Conservation (phyloP, 1,284 basidiomycete genomes). For the Cryptococcus floricola region DNA sequence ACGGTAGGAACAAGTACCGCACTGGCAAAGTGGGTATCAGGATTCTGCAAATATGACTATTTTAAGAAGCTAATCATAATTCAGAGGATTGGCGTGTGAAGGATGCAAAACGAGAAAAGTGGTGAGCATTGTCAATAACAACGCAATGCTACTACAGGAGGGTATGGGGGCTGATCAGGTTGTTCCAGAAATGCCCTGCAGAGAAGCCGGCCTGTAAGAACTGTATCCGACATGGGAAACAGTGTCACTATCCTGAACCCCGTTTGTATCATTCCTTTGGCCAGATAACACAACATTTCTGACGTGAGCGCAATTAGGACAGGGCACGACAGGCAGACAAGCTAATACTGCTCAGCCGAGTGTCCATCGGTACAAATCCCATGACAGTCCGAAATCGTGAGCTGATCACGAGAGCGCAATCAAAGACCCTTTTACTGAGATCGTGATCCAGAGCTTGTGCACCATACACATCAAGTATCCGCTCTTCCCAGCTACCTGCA, state of each 20-base stretch:
- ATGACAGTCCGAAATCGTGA: not conserved
- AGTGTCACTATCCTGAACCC: slow-evolving; percentile 13
- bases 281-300: not conserved
- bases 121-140: not conserved
- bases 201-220: slow-evolving; percentile 16
- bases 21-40: too few species aligned
- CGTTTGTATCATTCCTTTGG: slow-evolving; percentile 1
- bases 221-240: slow-evolving; percentile 11
- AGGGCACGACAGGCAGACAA: not conserved
- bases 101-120: slow-evolving; percentile 11
- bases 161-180: not conserved
- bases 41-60: too few species aligned
- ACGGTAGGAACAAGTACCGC: too few species aligned
- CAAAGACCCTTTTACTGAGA: not conserved
- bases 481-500: not conserved
- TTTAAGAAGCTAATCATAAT: too few species aligned
- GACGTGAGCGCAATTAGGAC: too few species aligned
- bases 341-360: not conserved
- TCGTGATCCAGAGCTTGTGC: not conserved
- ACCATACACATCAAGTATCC: not conserved
- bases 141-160: not conserved
- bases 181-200: slow-evolving; percentile 13
- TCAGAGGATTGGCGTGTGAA: slow-evolving; percentile 9
- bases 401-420: not conserved
- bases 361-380: not conserved